Evolutionary conservation across 2,329 filamentous ascomycete genomes (phyloP).

Genomic region (Helotiales sp.): DNA sequence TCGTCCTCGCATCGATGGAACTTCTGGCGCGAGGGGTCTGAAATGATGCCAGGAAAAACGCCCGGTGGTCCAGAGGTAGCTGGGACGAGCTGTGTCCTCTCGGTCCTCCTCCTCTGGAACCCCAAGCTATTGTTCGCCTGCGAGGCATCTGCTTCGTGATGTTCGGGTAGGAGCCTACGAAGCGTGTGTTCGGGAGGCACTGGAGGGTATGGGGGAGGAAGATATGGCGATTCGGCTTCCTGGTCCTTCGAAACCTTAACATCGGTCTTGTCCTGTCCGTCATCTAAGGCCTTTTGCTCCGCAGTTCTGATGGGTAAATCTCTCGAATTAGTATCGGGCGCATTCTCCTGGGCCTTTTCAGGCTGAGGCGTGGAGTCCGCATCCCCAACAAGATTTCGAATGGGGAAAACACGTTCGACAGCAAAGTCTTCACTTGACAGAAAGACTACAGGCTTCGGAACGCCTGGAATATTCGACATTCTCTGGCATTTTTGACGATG

Average conservation of each 20-base stretch:
- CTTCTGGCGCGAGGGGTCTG: conserved; percentile 14
- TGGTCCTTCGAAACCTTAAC: background rate
- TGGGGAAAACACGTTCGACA: conserved; percentile 36
- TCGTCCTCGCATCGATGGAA: conserved; percentile 38
- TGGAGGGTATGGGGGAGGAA: conserved; percentile 29
- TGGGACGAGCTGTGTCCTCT: conserved; percentile 19
- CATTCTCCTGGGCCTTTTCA: background rate
- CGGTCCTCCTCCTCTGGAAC: conserved; percentile 12
- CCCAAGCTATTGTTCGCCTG: background rate
- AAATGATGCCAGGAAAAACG: conserved; percentile 21
- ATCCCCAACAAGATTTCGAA: conserved; percentile 31
- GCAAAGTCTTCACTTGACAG: conserved; percentile 26
- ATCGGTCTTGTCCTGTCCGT: background rate
- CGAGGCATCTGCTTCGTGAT: background rate
- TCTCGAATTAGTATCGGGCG: background rate
- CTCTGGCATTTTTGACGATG: conserved; percentile 15
- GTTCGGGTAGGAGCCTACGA: conserved; percentile 20
- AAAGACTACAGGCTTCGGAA: conserved; percentile 28
- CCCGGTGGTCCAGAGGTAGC: conserved; percentile 29
- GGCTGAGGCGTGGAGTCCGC: background rate
- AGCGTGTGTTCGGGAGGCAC: conserved; percentile 26
- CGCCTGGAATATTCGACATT: conserved; percentile 16
- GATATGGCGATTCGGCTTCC: conserved; percentile 2
- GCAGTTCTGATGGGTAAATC: background rate
- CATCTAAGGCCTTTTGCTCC: background rate